Base-by-base conservation (phyloP, 371 early-diverging fungal species). In the Encephalitozoon cuniculi region DNA sequence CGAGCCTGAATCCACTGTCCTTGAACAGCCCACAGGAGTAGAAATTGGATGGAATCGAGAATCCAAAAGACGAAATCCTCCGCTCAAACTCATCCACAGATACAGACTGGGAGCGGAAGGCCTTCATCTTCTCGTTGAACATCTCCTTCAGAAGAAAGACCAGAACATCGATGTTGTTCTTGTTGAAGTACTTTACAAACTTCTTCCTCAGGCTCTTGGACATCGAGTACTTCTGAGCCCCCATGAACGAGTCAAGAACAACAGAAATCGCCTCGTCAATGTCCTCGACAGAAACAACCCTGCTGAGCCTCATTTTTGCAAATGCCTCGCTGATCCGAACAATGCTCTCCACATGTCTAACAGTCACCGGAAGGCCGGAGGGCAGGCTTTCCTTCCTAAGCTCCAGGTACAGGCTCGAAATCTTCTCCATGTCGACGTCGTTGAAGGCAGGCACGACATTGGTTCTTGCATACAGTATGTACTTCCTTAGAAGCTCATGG, bases 291-390 rank as follows among this genome's bases (percentile, higher is more conserved):
- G 90, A 88, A 3, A 97, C 97, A 71, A 88, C 88, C 74, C 92
- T 92, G 54, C 96, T 90, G 52, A 99, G 87, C 79, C 96, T 94
- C 94, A 97, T 95, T 77, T 90, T 90, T 21, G 97, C 97, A 79
- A 93, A 90, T 1, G 96, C 94, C 85, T 99, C 97, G 11, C 93
- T 87, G 85, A 99, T 90, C 46, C 99, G 90, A 30, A 97, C 89
- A 88, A 97, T 95, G 8, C 93, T 91, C 85, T 99, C 99, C 66
- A 97, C 86, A 86, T 95, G 94, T 84, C 99, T 92, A 7, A 95
- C 96, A 4, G 99, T 99, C 77, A 97, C 95, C 3, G 97, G 96
- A 76, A 97, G 91, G 12, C 92, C 95, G 68, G 89, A 86, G 64
- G 84, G 79, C 74, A 91, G 81, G 0, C 96, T 94, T 83, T 93